phyloP scores from a whole-genome alignment of 495 filamentous ascomycete species.

The Aspergillus biplanus region DNA sequence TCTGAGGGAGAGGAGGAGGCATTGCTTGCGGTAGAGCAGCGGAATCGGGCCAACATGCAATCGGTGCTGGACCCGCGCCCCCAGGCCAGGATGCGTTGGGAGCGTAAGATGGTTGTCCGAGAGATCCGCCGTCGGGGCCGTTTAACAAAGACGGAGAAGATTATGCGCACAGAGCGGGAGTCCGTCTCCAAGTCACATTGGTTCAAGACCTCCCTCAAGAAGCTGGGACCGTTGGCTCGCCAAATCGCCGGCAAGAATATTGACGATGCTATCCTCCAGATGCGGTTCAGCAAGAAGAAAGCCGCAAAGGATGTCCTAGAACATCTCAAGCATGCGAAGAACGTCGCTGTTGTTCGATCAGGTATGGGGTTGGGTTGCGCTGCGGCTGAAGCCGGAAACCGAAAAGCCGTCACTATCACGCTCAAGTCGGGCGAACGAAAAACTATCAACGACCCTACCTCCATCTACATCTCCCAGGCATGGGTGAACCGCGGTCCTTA shows the following conservation, averaged over 20 bases:
- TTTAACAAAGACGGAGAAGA: constrained; percentile 60
- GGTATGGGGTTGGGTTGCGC: constrained; percentile 80
- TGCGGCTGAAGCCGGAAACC: constrained; percentile 35
- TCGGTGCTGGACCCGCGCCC: constrained; percentile 72
- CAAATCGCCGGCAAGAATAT: constrained; percentile 92
- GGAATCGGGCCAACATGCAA: constrained; percentile 55
- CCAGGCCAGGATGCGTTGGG: constrained; percentile 65
- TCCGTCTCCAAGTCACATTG: constrained; percentile 62
- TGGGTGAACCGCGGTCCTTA: constrained; percentile 84
- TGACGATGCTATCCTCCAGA: constrained; percentile 90
- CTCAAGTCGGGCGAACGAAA: constrained; percentile 54
- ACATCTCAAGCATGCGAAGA: constrained; percentile 76
- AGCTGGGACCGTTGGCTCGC: constrained; percentile 77
- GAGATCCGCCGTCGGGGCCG: constrained; percentile 68
- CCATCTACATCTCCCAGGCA: constrained; percentile 84
- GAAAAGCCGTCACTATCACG: constrained; percentile 40
- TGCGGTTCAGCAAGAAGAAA: constrained; percentile 95
- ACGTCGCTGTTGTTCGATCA: constrained; percentile 72
- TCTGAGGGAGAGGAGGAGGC: constrained; percentile 25
- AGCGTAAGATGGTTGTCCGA: constrained; percentile 79
- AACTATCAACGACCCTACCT: constrained; percentile 66
- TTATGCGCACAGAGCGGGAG: constrained; percentile 76
- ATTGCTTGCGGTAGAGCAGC: constrained; percentile 30
- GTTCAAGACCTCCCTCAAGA: constrained; percentile 84
- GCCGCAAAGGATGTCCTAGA: constrained; percentile 76